Conservation (phyloP, 495 filamentous ascomycete species). For the Aspergillus bridgeri region DNA sequence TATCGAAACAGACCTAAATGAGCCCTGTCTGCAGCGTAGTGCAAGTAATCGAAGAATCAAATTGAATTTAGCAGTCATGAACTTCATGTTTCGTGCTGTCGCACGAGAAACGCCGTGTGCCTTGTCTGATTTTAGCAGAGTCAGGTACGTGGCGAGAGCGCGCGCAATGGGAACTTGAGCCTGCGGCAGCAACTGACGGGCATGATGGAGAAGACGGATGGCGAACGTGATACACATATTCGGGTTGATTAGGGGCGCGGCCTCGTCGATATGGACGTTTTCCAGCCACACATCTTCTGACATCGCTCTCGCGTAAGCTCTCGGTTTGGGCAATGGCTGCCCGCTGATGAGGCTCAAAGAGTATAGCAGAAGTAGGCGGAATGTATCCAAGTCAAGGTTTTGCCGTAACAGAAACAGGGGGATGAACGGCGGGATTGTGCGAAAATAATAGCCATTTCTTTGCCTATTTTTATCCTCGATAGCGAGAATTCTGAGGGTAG, state of each 20-base stretch:
- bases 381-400: slow-evolving; percentile 35
- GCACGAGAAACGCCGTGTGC: not conserved
- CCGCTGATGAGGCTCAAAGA: slow-evolving; percentile 39
- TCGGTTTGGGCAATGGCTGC: slow-evolving; percentile 18
- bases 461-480: slow-evolving; percentile 24
- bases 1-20: slow-evolving; percentile 44
- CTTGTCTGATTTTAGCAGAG: slow-evolving; percentile 9
- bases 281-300: slow-evolving; percentile 13
- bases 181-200: slow-evolving; percentile 54
- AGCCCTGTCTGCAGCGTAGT: slow-evolving; percentile 43
- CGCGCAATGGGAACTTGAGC: slow-evolving; percentile 47
- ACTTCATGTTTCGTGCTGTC: slow-evolving; percentile 17
- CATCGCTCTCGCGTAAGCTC: not conserved
- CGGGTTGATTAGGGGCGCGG: slow-evolving; percentile 20
- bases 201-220: slow-evolving; percentile 56
- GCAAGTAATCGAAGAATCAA: slow-evolving; percentile 53
- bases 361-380: slow-evolving; percentile 43
- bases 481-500: slow-evolving; percentile 39
- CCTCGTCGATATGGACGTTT: slow-evolving; percentile 8
- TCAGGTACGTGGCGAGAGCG: slow-evolving; percentile 35
- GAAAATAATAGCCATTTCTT: slow-evolving; percentile 4
- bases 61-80: slow-evolving; percentile 46
- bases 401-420: slow-evolving; percentile 49
- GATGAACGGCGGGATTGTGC: slow-evolving; percentile 46
- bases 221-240: slow-evolving; percentile 34